phyloP scores from a whole-genome alignment of 2,329 filamentous ascomycete genomes.

The Chrysosporium queenslandicum region DNA sequence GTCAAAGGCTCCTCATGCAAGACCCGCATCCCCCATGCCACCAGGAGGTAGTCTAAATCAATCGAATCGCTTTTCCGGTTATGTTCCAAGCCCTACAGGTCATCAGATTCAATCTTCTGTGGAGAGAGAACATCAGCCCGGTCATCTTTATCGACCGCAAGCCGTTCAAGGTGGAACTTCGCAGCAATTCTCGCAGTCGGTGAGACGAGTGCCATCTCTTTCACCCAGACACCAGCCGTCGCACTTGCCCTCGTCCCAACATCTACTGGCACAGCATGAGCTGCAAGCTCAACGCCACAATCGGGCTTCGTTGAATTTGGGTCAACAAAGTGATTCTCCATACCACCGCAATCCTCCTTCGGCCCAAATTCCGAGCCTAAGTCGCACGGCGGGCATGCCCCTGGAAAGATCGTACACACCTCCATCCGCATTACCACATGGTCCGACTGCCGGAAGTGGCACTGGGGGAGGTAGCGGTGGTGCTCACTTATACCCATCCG shows the following conservation, averaged over 20 bases:
- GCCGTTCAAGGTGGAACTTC: slow-evolving; percentile 4
- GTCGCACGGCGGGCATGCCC: slow-evolving; percentile 16
- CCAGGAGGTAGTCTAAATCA: slow-evolving; percentile 1
- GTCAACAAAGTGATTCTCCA: slow-evolving; percentile 20
- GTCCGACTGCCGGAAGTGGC: slow-evolving; percentile 13
- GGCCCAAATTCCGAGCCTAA: slow-evolving; percentile 15
- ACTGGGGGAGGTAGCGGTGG: not conserved
- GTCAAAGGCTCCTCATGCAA: slow-evolving; percentile 8
- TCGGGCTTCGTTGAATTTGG: slow-evolving; percentile 26
- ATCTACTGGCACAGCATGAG: slow-evolving; percentile 17
- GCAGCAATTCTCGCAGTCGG: slow-evolving; percentile 7
- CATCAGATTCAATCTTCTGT: slow-evolving; percentile 3
- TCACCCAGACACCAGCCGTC: slow-evolving; percentile 14
- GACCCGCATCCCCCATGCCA: slow-evolving; percentile 10
- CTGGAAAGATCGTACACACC: slow-evolving; percentile 34
- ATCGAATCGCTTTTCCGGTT: not conserved
- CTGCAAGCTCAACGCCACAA: slow-evolving; percentile 21
- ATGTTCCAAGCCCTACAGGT: not conserved
- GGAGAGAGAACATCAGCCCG: not conserved
- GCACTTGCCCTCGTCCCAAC: slow-evolving; percentile 14
- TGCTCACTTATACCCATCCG: not conserved
- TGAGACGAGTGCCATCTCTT: slow-evolving; percentile 10
- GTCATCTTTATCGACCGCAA: slow-evolving; percentile 8
- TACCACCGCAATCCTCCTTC: slow-evolving; percentile 28
- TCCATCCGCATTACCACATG: slow-evolving; percentile 26